Evolutionary conservation across 2,329 filamentous ascomycete genomes (phyloP), one percentile per base, ranked within the genome.

Genomic region (Colletotrichum neosansevieriae): DNA sequence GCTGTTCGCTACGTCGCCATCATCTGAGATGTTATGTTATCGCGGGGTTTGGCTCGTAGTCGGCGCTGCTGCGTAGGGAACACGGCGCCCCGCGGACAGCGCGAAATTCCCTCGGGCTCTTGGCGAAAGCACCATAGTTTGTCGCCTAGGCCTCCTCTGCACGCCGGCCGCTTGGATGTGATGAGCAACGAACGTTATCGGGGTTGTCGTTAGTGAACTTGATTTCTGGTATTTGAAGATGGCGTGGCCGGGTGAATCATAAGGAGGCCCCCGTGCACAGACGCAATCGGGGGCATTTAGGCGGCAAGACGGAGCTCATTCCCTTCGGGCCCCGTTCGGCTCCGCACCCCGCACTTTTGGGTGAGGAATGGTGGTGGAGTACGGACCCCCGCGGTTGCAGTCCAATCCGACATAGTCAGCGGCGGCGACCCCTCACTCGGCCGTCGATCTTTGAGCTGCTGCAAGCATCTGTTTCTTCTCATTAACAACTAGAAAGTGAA

Each of bases 121-220:
- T 73, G 72, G 17, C 76, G 76, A 7, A 72, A 71, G 68, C 76
- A 79, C 34, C 75, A 74, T 6, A 79, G 72, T 59, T 78, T 79
- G 49, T 78, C 76, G 11, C 73, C 70, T 7, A 76, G 76, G 17
- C 76, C 78, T 47, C 76, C 72, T 70, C 78, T 76, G 61, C 76
- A 79, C 6, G 76, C 75, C 6, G 75, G 76, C 32, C 77, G 75
- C 38, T 76, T 79, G 77, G 29, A 74, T 77, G 3, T 77, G 76
- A 51, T 78, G 76, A 11, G 56, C 24, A n/a, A 17, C 21, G 29
- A 40, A 57, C 12, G 45, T 38, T 60, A 63, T 63, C 29, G 2
- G 6, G 38, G 17, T 17, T 44, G 12, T 17, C 29, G 29, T 29
- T 24, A 6, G 17, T 32, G 0, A 13, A 21, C 7, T 42, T 21